Conservation (phyloP, 2,329 filamentous ascomycete species). For the Diplodia scrobiculata region DNA sequence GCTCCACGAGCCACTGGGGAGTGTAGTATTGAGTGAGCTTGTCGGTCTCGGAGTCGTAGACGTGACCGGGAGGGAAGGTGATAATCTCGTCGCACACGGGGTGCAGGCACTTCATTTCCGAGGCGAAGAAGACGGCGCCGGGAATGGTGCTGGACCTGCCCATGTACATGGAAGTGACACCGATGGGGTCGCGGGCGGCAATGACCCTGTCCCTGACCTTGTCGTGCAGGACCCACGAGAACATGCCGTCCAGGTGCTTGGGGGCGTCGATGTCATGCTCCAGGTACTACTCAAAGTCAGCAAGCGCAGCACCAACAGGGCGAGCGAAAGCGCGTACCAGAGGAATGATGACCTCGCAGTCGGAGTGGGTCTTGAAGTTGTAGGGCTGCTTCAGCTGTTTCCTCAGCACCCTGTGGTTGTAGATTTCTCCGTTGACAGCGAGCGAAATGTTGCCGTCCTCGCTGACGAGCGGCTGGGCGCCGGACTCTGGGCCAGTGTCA, state of each 20-base stretch:
- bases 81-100: conserved; percentile 94
- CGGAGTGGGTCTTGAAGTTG: conserved; percentile 97
- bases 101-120: conserved; percentile 90
- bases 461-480: conserved; percentile 93
- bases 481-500: conserved; percentile 67
- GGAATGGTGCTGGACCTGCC: conserved; percentile 82
- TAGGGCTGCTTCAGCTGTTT: conserved; percentile 82
- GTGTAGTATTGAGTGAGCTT: conserved; percentile 84
- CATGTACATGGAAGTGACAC: conserved; percentile 96
- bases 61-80: conserved; percentile 89
- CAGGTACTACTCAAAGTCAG: conserved; percentile 68
- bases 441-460: conserved; percentile 84
- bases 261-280: conserved; percentile 90
- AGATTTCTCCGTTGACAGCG: conserved; percentile 99
- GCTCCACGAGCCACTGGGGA: conserved; percentile 85
- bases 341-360: conserved; percentile 98
- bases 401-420: conserved; percentile 95
- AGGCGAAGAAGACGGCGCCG: conserved; percentile 89
- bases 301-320: background rate
- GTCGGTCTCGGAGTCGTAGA: conserved; percentile 93
- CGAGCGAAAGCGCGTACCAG: conserved; percentile 63
- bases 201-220: conserved; percentile 90
- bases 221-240: conserved; percentile 98
- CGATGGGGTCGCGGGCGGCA: conserved; percentile 93
- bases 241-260: conserved; percentile 97